Evolutionary conservation across 1,139 yeast genomes (phyloP), one percentile per base, ranked within the genome.

Genomic region (Yamadazyma trypodendri): DNA sequence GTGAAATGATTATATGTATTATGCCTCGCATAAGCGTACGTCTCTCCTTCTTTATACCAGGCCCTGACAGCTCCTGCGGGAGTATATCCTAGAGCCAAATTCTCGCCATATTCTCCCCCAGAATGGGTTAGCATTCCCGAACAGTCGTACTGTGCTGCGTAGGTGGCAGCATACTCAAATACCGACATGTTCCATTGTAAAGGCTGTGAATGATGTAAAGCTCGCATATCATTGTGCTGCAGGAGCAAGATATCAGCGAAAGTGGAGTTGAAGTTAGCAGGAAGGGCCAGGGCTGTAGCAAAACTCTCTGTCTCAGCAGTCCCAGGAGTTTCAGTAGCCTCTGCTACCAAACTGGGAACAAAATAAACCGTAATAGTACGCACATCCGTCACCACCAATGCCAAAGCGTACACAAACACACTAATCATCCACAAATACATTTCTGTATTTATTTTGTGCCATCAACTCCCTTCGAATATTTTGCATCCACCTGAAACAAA

Each of bases 1-100:
- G 75, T 68, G 53, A 68, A 68, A 53, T 69, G 75, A 43, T 66
- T 60, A 41, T 58, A 65, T 11, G 51, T 42, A 22, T 40, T 34
- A 25, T 60, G 61, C 14, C 59, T 44, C 2, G 54, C 56, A 43
- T 58, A 67, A 32, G 42, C 39, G 48, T 63, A 67, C 8, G 43
- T 34, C 2, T 41, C 31, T 4, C 67, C 65, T 48, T 67, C 73
- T 7, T 53, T 43, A 45, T 67, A 67, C 72, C 72, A 67, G 2
- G 68, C 72, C 25, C 57, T 44, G 3, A 60, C 50, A 4, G 69
- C 58, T 4, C 60, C 66, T 4, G 40, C 44, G 2, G 62, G 54
- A 6, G 60, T 42, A 41, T 62, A 66, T 0, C 73, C 73, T 13
- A 63, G 48, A 6, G 72, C 72, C 30, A 68, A 50, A 42, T 67